Evolutionary conservation across 1,284 basidiomycete genomes (phyloP).

Genomic region (Dichomitus squalens): DNA sequence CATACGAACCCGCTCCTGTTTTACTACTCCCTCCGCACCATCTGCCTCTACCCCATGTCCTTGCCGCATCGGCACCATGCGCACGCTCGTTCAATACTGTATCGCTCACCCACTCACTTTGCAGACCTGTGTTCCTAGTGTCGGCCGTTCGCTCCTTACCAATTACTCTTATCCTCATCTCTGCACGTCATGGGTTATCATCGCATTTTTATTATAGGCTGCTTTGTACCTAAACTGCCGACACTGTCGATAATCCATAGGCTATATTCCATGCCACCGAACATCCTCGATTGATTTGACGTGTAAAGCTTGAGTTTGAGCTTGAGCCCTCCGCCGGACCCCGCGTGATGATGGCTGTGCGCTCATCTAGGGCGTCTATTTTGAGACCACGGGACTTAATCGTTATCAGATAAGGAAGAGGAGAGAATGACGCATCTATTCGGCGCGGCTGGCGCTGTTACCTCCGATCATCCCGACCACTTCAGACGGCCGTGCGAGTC

Average conservation of each 20-base stretch:
- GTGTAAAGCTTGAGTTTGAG: background rate
- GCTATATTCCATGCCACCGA: background rate
- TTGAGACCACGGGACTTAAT: too few species aligned
- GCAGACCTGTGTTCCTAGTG: constrained; percentile 22
- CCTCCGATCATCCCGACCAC: constrained; percentile 1
- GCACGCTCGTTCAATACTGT: constrained; percentile 24
- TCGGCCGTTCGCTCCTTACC: constrained; percentile 24
- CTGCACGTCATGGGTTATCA: constrained; percentile 22
- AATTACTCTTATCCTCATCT: constrained; percentile 15
- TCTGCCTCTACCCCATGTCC: constrained; percentile 11
- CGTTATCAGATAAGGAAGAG: constrained; percentile 27
- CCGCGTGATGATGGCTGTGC: too few species aligned
- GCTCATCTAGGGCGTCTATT: too few species aligned
- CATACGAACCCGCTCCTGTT: constrained; percentile 23
- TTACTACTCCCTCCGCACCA: constrained; percentile 21
- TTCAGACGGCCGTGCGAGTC: constrained; percentile 18
- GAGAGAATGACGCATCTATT: constrained; percentile 22
- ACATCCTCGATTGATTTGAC: background rate
- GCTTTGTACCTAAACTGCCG: constrained; percentile 26
- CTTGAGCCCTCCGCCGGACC: too few species aligned
- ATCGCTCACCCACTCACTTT: constrained; percentile 18
- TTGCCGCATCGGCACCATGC: constrained; percentile 17
- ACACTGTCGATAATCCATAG: constrained; percentile 22
- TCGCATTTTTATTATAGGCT: constrained; percentile 27
- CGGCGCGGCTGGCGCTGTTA: constrained; percentile 16